A percentile compares a stretch with the other conserved stretches of the same genome.
These are phyloP conservation scores for Chara braunii DNA, from an alignment of 139 green algal species.

Conservation along the genomic window DNA sequence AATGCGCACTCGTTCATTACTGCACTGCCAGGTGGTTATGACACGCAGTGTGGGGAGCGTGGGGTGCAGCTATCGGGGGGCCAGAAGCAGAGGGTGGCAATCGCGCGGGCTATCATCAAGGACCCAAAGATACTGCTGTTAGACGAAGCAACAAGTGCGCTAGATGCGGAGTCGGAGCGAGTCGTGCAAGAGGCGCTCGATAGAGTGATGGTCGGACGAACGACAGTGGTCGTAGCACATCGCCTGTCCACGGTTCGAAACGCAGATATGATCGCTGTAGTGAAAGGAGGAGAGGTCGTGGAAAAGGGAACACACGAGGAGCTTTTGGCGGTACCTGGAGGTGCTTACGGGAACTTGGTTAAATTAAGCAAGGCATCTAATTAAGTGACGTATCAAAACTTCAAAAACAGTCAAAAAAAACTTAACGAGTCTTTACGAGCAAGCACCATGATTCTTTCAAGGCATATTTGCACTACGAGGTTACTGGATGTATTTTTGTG, in stretches of 20 bases:
- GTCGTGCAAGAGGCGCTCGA: constrained; percentile 73
- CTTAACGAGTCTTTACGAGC: neutral
- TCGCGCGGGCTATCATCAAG: constrained; percentile 77
- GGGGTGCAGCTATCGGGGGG: constrained; percentile 71
- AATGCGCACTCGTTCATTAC: constrained; percentile 76
- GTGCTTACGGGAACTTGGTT: constrained; percentile 23
- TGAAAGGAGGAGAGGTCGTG: constrained; percentile 71
- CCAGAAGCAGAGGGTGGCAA: constrained; percentile 88
- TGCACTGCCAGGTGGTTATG: constrained; percentile 57
- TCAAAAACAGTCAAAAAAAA: neutral
- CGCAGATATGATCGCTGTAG: constrained; percentile 75
- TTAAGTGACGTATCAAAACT: neutral
- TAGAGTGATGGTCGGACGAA: constrained; percentile 57
- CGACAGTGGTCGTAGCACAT: constrained; percentile 87
- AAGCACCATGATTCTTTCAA: neutral
- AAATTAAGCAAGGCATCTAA: constrained; percentile 18
- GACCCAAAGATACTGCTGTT: constrained; percentile 76
- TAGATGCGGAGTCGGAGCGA: constrained; percentile 33
- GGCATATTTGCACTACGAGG: neutral
- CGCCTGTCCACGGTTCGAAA: constrained; percentile 70
- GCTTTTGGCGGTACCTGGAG: constrained; percentile 43
- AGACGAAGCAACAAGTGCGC: constrained; percentile 40
- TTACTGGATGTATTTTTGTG: too few relatives aligned
- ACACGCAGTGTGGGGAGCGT: constrained; percentile 72
- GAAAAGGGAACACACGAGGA: constrained; percentile 69